phyloP scores from a whole-genome alignment of 148 eudicot genomes.

The Selenicereus undatus region DNA sequence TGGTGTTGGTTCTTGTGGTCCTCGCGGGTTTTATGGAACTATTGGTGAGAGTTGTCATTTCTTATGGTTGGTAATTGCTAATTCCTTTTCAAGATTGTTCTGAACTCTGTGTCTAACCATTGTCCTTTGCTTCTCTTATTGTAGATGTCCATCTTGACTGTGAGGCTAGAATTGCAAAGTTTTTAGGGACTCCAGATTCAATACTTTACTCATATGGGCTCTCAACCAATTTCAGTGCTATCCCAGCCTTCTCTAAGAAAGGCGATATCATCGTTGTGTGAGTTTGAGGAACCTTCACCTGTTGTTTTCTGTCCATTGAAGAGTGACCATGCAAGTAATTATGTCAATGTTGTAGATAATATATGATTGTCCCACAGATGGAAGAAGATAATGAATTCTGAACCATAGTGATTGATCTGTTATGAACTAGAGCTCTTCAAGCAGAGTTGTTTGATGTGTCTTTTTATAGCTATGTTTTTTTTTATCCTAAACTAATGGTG shows the following conservation, averaged over 20 bases:
- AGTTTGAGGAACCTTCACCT: constrained; percentile 34
- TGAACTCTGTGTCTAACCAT: background rate
- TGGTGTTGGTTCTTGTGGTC: constrained; percentile 99
- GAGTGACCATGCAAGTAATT: background rate
- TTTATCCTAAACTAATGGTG: background rate
- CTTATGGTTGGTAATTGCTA: background rate
- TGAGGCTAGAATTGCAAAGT: constrained; percentile 84
- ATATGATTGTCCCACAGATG: background rate
- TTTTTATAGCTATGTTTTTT: background rate
- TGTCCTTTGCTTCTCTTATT: constrained; percentile 15
- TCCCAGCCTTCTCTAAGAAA: constrained; percentile 94
- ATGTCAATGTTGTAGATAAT: background rate
- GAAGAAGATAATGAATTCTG: background rate
- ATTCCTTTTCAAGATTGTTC: background rate
- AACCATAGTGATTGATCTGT: constrained; percentile 2
- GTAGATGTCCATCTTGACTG: constrained; percentile 98
- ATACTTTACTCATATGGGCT: constrained; percentile 94
- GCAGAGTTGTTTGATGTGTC: constrained; percentile 1
- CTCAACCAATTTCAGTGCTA: constrained; percentile 90
- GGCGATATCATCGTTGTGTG: constrained; percentile 89
- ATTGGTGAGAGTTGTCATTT: constrained; percentile 50
- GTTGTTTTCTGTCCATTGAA: background rate
- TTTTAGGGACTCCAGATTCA: constrained; percentile 92
- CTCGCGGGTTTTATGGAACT: constrained; percentile 97
- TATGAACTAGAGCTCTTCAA: background rate